These are phyloP conservation scores for Beta lomatogona DNA, from an alignment of 179 eudicot genomes.

Conservation along the genomic window DNA sequence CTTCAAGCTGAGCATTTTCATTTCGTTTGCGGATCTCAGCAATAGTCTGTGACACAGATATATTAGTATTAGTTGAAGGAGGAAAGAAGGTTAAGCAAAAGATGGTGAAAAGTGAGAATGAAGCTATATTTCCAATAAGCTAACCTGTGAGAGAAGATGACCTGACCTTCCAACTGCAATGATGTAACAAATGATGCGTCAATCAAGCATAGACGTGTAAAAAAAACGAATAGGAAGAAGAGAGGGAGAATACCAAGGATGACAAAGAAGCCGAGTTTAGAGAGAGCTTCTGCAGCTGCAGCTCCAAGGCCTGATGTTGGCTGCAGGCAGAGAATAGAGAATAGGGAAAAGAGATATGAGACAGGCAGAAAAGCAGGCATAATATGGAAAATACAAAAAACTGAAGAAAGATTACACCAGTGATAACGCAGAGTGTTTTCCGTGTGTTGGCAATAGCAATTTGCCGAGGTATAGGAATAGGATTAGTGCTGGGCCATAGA, in stretches of 20 bases:
- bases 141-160: conserved; percentile 61
- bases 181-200: conserved; percentile 28
- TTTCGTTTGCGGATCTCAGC: conserved; percentile 51
- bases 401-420: conserved; percentile 55
- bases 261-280: conserved; percentile 72
- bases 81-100: conserved; percentile 12
- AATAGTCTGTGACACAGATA: conserved; percentile 47
- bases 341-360: too few relatives aligned
- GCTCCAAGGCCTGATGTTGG: conserved; percentile 94
- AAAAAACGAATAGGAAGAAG: background rate
- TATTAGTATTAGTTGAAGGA: background rate
- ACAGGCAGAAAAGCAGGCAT: too few relatives aligned
- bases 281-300: conserved; percentile 68
- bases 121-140: conserved; percentile 7
- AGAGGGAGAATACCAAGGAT: conserved; percentile 54
- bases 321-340: conserved; percentile 34
- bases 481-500: conserved; percentile 24
- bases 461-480: conserved; percentile 18
- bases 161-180: conserved; percentile 82
- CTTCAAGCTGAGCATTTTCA: conserved; percentile 60
- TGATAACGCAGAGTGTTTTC: conserved; percentile 58
- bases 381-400: too few relatives aligned
- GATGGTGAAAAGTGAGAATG: conserved; percentile 11
- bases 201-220: background rate
- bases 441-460: conserved; percentile 28